phyloP scores from a whole-genome alignment of 2,329 filamentous ascomycete species.

The Monilinia laxa region DNA sequence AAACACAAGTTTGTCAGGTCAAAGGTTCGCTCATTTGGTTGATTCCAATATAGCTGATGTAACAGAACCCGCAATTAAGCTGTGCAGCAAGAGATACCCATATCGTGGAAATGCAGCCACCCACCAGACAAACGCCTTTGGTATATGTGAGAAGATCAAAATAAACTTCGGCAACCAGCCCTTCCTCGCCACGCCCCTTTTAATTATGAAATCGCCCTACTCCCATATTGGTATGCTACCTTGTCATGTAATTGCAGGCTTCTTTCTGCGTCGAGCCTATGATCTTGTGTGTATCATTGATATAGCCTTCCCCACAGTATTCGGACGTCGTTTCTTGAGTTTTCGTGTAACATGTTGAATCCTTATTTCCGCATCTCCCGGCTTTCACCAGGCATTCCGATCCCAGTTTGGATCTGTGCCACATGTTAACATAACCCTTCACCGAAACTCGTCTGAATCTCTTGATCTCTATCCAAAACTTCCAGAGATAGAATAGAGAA shows the following conservation, averaged over 20 bases:
- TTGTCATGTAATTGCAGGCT: background rate
- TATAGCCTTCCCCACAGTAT: conserved; percentile 25
- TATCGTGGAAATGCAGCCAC: conserved; percentile 3
- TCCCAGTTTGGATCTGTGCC: conserved; percentile 82
- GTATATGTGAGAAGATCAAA: conserved; percentile 18
- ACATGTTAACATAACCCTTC: background rate
- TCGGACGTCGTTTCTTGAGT: conserved; percentile 45
- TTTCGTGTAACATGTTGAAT: conserved; percentile 43
- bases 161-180: conserved; percentile 2
- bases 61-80: background rate
- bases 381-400: conserved; percentile 75
- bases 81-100: background rate
- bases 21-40: background rate
- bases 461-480: background rate
- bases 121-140: conserved; percentile 20
- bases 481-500: conserved; percentile 2
- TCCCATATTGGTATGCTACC: conserved; percentile 13
- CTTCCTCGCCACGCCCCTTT: background rate
- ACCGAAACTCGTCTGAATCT: background rate
- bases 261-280: conserved; percentile 12
- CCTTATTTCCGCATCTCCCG: conserved; percentile 27
- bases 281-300: conserved; percentile 16
- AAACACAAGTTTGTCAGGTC: background rate
- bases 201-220: background rate
- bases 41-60: conserved; percentile 1